Evolutionary conservation across 352 stramenopile genomes (phyloP), one percentile per base, ranked within the genome.

Genomic region (Phytopythium ostracodes): DNA sequence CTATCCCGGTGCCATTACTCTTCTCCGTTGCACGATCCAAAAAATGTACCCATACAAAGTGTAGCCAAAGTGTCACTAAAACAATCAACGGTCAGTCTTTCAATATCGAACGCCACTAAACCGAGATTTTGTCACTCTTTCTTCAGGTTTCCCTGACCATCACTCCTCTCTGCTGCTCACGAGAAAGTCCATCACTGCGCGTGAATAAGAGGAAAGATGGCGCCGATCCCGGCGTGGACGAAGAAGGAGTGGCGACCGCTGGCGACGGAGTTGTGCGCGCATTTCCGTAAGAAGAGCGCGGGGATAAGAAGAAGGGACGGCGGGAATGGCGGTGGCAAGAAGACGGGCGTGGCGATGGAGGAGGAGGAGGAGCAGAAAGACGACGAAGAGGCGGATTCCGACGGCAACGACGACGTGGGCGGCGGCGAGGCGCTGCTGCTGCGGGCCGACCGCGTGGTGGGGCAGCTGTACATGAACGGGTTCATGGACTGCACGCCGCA

Each of bases 241-340:
- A 62, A 64, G 46, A 61, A 61, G 47, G 76, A 89, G 64, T 91
- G 79, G 81, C 77, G 77, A 40, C 79, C 81, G 59, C 79, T 87
- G 25, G 70, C 61, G 33, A 68, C 62, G 60, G 66, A 88, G 54
- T 71, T 91, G 31, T 87, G 69, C 35, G 68, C 46, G 31, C 69
- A 63, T 15, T 55, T 79, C 14, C 53, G 62, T 14, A 24, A 6
- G 15, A 15, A 8, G 15, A 35, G 25, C 5, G n/a, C 47, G 15
- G 24, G 4, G 46, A n/a, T 9, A 29, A n/a, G 25, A 29, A 20
- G 12, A 10, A 4, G 46, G 35, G 14, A 17, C 22, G 24, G 38
- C 9, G 44, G 2, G 2, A 18, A 8, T 25, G n/a, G 9, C 29
- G 20, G 10, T 27, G 20, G 20, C 4, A 18, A 9, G 51, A 11